Conservation (phyloP, 352 stramenopile species). For the Phytophthora parvispora region DNA sequence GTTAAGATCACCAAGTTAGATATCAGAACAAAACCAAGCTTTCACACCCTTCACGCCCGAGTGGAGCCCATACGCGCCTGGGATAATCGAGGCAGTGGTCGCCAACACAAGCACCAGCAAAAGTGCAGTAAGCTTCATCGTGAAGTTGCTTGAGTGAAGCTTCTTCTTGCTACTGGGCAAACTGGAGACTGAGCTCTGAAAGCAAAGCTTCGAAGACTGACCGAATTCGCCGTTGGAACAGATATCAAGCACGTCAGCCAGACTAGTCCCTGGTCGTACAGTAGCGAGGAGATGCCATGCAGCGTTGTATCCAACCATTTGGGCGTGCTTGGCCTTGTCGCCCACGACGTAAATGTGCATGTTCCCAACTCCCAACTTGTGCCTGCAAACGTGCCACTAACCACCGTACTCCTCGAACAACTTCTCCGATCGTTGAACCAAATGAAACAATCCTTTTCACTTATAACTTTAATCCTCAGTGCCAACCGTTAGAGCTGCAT, state of each 20-base stretch:
- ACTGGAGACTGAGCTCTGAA: constrained; percentile 26
- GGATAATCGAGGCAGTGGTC: neutral
- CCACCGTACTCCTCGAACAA: too few species aligned
- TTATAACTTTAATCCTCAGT: neutral
- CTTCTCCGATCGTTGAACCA: too few species aligned
- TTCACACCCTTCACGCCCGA: constrained; percentile 4
- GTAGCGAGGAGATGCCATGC: too few species aligned
- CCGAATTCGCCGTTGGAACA: too few species aligned
- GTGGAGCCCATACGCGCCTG: neutral
- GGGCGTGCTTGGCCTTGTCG: neutral
- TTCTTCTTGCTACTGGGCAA: constrained; percentile 10
- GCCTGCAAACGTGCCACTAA: neutral
- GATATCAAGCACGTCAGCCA: too few species aligned
- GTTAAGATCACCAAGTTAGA: too few species aligned
- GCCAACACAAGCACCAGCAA: constrained; percentile 22
- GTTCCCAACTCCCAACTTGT: neutral
- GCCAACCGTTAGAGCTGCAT: constrained; percentile 32
- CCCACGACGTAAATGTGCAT: neutral
- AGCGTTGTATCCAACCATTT: neutral
- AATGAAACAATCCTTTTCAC: neutral
- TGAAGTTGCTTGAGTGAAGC: neutral
- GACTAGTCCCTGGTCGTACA: too few species aligned
- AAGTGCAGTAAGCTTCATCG: constrained; percentile 23
- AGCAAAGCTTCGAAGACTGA: too few species aligned
- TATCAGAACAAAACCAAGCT: too few species aligned